Evolutionary conservation across 1,284 basidiomycete species (phyloP).

Genomic region (Hortiboletus rubellus): DNA sequence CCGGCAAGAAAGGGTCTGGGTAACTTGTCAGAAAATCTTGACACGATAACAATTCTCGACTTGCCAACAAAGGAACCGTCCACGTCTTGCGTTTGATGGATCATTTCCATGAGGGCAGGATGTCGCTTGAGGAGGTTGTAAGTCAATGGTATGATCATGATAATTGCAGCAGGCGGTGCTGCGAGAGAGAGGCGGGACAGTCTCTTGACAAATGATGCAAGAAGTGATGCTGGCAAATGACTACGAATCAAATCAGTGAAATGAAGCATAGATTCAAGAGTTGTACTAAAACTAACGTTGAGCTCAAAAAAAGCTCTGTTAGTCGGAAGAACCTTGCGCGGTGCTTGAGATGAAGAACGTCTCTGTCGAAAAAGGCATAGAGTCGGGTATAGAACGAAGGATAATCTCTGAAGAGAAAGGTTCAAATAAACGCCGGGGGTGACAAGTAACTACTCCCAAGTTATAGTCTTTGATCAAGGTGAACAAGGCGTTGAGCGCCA

Average conservation of each 20-base stretch:
- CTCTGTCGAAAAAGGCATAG: constrained; percentile 84
- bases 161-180: constrained; percentile 88
- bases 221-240: constrained; percentile 83
- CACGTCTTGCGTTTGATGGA: constrained; percentile 65
- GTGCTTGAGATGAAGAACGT: constrained; percentile 90
- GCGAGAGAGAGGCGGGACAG: constrained; percentile 81
- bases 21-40: constrained; percentile 3
- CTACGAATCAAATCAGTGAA: constrained; percentile 40
- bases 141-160: constrained; percentile 90
- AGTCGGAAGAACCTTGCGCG: constrained; percentile 95
- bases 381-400: constrained; percentile 95
- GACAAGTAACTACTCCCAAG: constrained; percentile 56
- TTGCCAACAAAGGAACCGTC: constrained; percentile 44
- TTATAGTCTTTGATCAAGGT: constrained; percentile 93
- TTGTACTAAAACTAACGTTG: constrained; percentile 60
- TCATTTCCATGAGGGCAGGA: constrained; percentile 90
- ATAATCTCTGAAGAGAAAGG: constrained; percentile 67
- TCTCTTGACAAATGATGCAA: constrained; percentile 95
- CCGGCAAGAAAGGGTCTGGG: constrained; percentile 71
- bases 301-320: constrained; percentile 86
- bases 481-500: constrained; percentile 92
- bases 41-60: constrained; percentile 1
- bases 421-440: constrained; percentile 1
- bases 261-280: not conserved
- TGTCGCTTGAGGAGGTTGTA: constrained; percentile 96